A percentile compares a stretch with the other conserved stretches of the same genome.
These are phyloP conservation scores for Fomitopsis schrenkii DNA, from an alignment of 1,284 basidiomycete species.

Conservation along the genomic window DNA sequence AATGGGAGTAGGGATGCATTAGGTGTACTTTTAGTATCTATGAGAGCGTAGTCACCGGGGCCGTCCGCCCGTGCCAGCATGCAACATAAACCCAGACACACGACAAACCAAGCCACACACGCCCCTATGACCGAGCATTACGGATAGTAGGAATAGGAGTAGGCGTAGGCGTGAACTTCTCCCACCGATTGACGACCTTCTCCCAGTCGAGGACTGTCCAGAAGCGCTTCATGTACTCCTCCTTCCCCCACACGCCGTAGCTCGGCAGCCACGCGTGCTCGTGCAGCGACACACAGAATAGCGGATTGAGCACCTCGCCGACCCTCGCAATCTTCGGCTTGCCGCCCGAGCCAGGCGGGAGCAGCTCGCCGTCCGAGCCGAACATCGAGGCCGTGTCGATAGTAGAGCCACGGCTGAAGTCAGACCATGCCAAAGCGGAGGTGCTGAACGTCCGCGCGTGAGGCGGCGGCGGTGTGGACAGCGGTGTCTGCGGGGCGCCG, in stretches of 20 bases:
- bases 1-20: background rate
- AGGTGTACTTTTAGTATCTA: conserved; percentile 2
- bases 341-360: background rate
- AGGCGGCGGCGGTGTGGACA: conserved; percentile 23
- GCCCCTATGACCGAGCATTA: background rate
- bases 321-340: conserved; percentile 9
- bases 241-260: conserved; percentile 94
- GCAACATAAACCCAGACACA: background rate
- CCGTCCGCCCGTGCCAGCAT: background rate
- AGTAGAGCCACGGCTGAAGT: background rate
- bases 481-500: conserved; percentile 20
- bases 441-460: conserved; percentile 19
- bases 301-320: conserved; percentile 65
- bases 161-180: conserved; percentile 4
- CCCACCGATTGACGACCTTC: conserved; percentile 44
- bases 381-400: background rate
- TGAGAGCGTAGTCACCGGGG: background rate
- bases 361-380: background rate
- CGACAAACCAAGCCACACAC: background rate
- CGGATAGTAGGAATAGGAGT: no score
- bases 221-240: conserved; percentile 86
- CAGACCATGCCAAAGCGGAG: background rate
- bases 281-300: conserved; percentile 84
- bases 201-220: conserved; percentile 89
- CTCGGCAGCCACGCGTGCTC: conserved; percentile 93